Base-by-base conservation (phyloP, 1,284 basidiomycete genomes). In the Cutaneotrichosporon spelunceum region DNA sequence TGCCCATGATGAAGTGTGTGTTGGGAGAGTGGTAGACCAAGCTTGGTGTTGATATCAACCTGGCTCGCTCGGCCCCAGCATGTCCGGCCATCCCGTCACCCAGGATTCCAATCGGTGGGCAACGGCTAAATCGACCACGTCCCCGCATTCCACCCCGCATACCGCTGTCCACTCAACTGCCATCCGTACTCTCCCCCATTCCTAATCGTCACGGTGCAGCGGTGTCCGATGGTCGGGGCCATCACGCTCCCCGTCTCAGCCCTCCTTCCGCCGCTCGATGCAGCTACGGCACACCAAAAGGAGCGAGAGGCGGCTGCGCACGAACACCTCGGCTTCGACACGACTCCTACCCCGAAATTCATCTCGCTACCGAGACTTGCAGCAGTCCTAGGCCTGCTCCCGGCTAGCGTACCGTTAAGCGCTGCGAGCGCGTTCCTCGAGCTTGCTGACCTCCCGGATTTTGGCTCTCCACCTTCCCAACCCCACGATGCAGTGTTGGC, bases 351-450 rank as follows among this genome's bases (percentile, higher is more conserved):
- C 26, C 16, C 48, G 16, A 26, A 50, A 16, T 26, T 29, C 27
- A 26, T 16, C 10, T 5, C 16, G 3, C 14, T 50, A 6, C 48
- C 48, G 26, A 23, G 13, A 48, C 59, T 16, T n/a, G 66, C 66
- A 21, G 66, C 68, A 8, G 59, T 77, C 14, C 55, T 73, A 19
- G 75, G 75, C 34, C 68, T 70, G 0, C 61, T 73, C 2, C 75
- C 75, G 3, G 65, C 73, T 2, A 72, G 68, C 11, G 60, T 68
- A 6, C 70, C 73, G 6, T 33, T 77, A 1, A 72, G 72, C 59
- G 61, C 72, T 19, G 69, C 72, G 0, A 60, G 70, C n/a, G 60
- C 65, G 44, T 70, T 68, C 45, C 59, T 73, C 24, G 45, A 45
- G 3, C 45, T 65, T 3, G 48, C 65, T 13, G 67, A 69, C 26